Evolutionary conservation across 257 asterid genomes (phyloP).

Genomic region (Lycium barbarum): DNA sequence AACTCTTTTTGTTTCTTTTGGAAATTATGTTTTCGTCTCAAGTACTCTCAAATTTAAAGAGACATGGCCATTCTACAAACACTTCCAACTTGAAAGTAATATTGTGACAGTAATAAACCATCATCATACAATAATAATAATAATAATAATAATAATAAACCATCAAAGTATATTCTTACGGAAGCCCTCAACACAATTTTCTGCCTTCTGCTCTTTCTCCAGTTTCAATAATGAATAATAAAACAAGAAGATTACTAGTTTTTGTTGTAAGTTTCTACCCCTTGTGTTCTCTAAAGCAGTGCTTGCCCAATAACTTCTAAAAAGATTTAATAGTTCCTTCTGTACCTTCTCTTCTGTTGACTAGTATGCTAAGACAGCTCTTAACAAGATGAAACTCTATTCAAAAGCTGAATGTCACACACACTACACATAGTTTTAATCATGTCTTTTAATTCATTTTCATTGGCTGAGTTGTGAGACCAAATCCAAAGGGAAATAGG

Average conservation of each 20-base stretch:
- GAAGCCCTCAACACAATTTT: neutral
- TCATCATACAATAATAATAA: neutral
- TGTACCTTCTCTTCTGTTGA: neutral
- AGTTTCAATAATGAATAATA: slow-evolving; percentile 8
- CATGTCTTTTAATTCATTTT: neutral
- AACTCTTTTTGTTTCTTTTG: neutral
- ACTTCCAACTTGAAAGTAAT: neutral
- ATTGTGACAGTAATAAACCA: neutral
- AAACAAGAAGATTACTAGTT: neutral
- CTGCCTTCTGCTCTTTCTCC: neutral
- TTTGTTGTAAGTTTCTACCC: neutral
- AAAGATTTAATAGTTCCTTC: neutral
- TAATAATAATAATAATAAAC: neutral
- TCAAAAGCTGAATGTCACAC: neutral
- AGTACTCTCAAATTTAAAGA: neutral
- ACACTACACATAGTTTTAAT: neutral
- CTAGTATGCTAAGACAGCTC: neutral
- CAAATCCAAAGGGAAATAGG: slow-evolving; percentile 38
- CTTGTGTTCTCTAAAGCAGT: neutral
- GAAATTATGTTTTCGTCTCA: neutral
- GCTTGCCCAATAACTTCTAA: neutral
- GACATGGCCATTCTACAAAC: neutral
- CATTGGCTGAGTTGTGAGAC: slow-evolving; percentile 31
- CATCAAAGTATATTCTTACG: neutral
- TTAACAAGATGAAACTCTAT: neutral